phyloP scores from a whole-genome alignment of 2,329 filamentous ascomycete genomes.

The Venturia aucupariae region DNA sequence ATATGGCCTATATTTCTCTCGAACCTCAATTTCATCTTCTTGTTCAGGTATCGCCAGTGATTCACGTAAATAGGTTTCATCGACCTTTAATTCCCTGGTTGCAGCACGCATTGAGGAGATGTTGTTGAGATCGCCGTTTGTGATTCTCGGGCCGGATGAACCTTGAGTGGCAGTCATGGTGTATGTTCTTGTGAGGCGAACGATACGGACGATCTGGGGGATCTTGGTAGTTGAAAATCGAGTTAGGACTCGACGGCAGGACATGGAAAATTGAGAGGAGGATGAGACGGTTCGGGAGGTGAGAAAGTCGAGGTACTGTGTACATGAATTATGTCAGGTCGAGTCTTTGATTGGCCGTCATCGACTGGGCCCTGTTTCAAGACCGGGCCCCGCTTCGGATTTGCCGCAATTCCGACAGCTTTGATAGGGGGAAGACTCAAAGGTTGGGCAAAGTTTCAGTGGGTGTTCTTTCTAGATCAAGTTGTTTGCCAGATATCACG shows the following conservation, averaged over 20 bases:
- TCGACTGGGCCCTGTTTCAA: background rate
- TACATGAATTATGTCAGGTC: background rate
- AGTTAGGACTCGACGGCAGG: background rate
- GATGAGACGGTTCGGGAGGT: background rate
- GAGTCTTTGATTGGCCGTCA: background rate
- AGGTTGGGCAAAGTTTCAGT: too few relatives aligned
- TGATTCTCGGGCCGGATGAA: background rate
- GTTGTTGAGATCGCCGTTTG: slow-evolving; percentile 22
- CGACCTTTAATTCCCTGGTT: slow-evolving; percentile 14
- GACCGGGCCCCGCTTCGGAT: background rate
- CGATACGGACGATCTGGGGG: background rate
- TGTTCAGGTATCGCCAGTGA: slow-evolving; percentile 35
- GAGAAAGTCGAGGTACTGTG: background rate
- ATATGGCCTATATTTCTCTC: slow-evolving; percentile 49
- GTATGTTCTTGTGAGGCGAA: background rate
- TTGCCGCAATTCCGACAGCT: background rate
- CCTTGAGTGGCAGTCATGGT: background rate
- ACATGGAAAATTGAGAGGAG: background rate
- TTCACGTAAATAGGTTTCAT: slow-evolving; percentile 16
- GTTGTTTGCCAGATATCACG: too few relatives aligned
- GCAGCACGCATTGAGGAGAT: slow-evolving; percentile 17
- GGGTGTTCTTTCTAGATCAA: too few relatives aligned
- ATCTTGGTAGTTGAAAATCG: background rate
- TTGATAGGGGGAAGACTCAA: too few relatives aligned
- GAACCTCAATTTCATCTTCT: slow-evolving; percentile 40